Conservation (phyloP, 2,329 filamentous ascomycete genomes). For the Didymella exigua region DNA sequence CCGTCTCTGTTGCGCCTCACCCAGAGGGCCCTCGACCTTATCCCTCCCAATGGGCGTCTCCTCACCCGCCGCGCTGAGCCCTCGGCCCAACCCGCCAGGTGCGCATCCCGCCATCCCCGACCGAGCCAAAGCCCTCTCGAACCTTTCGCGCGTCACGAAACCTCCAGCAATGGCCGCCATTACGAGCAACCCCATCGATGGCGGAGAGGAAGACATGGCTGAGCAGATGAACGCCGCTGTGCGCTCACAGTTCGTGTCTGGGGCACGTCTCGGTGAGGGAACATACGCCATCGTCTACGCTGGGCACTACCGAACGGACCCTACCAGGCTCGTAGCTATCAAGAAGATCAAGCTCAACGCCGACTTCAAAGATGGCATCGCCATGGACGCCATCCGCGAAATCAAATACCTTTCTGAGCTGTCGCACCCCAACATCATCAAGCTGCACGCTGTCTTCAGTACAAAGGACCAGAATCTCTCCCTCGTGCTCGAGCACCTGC, state of each 20-base stretch:
- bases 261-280: conserved; percentile 91
- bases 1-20: conserved; percentile 6
- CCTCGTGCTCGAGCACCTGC: conserved; percentile 90
- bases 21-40: not conserved
- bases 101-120: conserved; percentile 25
- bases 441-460: conserved; percentile 88
- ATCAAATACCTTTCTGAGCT: conserved; percentile 95
- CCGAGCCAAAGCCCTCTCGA: conserved; percentile 40
- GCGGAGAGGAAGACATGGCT: conserved; percentile 47
- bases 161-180: conserved; percentile 21
- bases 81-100: conserved; percentile 34
- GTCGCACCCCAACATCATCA: conserved; percentile 93
- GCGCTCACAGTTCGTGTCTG: conserved; percentile 88
- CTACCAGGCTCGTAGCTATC: conserved; percentile 80
- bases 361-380: conserved; percentile 88
- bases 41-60: conserved; percentile 27
- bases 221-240: conserved; percentile 56
- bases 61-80: conserved; percentile 37
- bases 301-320: conserved; percentile 76
- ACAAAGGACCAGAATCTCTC: conserved; percentile 97
- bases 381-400: conserved; percentile 93
- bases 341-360: conserved; percentile 90
- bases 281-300: conserved; percentile 97
- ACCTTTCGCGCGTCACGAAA: conserved; percentile 34
- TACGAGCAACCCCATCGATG: conserved; percentile 27